These are phyloP conservation scores for Alternaria triticina DNA, from an alignment of 2,329 filamentous ascomycete species.

Conservation along the genomic window DNA sequence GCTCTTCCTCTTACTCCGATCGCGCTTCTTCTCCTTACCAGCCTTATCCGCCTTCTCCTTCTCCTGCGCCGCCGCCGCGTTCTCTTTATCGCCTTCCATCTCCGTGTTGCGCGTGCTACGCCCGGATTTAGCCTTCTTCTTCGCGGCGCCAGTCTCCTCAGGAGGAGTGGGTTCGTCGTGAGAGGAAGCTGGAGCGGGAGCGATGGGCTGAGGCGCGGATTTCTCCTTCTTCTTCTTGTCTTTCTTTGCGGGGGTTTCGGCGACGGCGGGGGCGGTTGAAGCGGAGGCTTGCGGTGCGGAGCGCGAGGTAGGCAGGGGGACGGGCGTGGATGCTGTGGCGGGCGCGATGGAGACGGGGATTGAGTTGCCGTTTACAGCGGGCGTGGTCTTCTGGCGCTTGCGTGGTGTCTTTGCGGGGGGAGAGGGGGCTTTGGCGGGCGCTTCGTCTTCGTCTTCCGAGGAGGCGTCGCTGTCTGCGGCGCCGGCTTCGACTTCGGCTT, in stretches of 20 bases:
- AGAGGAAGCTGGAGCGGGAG: constrained; percentile 29
- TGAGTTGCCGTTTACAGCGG: constrained; percentile 31
- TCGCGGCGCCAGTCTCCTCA: constrained; percentile 38
- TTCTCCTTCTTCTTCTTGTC: constrained; percentile 46
- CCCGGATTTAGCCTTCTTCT: constrained; percentile 45
- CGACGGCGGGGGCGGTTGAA: constrained; percentile 14
- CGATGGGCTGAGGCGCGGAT: constrained; percentile 32
- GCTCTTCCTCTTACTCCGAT: constrained; percentile 44
- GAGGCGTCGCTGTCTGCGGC: constrained; percentile 52
- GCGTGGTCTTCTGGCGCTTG: constrained; percentile 49
- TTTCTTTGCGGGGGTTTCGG: constrained; percentile 37
- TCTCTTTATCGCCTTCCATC: constrained; percentile 36
- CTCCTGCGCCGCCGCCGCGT: constrained; percentile 21
- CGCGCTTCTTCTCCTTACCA: constrained; percentile 41
- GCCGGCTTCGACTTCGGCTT: constrained; percentile 44
- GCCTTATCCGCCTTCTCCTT: constrained; percentile 7
- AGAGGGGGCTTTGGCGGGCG: constrained; percentile 44
- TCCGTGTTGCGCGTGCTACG: constrained; percentile 44
- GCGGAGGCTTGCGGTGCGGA: constrained; percentile 17
- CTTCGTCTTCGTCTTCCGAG: constrained; percentile 41
- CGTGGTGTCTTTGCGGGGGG: constrained; percentile 45
- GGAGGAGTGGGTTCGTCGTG: constrained; percentile 36
- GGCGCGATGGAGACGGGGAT: constrained; percentile 23
- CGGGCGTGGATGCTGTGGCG: constrained; percentile 24
- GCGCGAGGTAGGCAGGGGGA: constrained; percentile 35